Evolutionary conservation across 1,284 basidiomycete species (phyloP), one percentile per base, ranked within the genome.

Genomic region (Tilletia caries): DNA sequence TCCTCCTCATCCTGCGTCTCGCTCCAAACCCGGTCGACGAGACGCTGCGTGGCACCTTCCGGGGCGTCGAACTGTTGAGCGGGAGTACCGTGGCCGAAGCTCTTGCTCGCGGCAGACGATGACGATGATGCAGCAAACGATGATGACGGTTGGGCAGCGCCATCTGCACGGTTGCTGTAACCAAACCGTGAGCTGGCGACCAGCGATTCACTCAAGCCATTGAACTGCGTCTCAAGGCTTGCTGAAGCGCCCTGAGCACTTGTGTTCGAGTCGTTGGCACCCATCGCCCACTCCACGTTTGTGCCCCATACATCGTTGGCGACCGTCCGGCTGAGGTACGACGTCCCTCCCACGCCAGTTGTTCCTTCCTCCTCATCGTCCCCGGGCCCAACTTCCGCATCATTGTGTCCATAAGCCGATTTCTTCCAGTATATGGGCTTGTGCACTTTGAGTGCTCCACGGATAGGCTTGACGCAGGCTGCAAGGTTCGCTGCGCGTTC

Each of bases 361-460:
- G 58, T 62, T 44, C 41, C 64, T 67, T 74, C 74, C 29, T 75
- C 74, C 6, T 67, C 70, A 15, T 62, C 37, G 29, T 33, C 25
- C 25, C 34, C 33, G 6, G 27, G 32, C 20, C 41, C 43, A 20
- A 2, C 34, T 12, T 37, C 70, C 29, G 23, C 68, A 27, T 52
- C 71, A 23, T 64, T 64, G 1, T 68, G 70, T 27, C 71, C 72
- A 65, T 79, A 79, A 34, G 75, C 75, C 70, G 77, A 78, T 44
- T 79, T 76, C 48, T 82, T 82, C 81, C 80, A 80, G 52, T 79
- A 79, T 69, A 82, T 82, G 13, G 81, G 79, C 68, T 82, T 82
- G 64, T 81, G 80, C 32, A 78, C 78, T 52, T 79, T 76, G 66
- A 82, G 76, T 50, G 78, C 81, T 58, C 77, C 80, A 44, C 80